Percentiles rank a stretch among this genome's conserved stretches.
Conservation (phyloP, 1,284 basidiomycete species). For the Trichosporon inkin region DNA sequence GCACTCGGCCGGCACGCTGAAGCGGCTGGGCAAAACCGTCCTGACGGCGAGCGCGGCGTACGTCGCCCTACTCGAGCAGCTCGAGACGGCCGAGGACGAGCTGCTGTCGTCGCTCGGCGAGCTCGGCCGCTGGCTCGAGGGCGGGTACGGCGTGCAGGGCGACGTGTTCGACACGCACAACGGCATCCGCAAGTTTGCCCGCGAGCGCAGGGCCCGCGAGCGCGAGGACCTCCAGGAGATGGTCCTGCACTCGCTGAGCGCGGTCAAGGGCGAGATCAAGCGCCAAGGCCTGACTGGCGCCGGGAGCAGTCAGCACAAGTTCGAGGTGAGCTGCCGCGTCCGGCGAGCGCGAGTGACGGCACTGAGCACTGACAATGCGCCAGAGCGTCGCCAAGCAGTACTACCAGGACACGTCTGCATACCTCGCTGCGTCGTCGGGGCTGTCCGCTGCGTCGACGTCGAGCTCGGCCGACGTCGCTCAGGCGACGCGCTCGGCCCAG, state of each 20-base stretch:
- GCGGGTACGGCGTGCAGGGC: slow-evolving; percentile 34
- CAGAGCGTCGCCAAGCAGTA: slow-evolving; percentile 44
- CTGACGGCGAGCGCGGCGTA: slow-evolving; percentile 32
- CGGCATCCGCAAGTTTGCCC: slow-evolving; percentile 35
- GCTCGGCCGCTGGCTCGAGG: slow-evolving; percentile 41
- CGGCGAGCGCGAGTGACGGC: not conserved
- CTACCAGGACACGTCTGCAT: slow-evolving; percentile 42
- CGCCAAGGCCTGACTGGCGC: slow-evolving; percentile 40
- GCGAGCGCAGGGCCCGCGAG: slow-evolving; percentile 34
- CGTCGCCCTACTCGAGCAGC: slow-evolving; percentile 37
- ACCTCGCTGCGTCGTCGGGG: slow-evolving; percentile 29
- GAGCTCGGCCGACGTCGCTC: slow-evolving; percentile 30
- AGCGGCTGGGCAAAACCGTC: slow-evolving; percentile 41
- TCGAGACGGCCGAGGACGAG: slow-evolving; percentile 46
- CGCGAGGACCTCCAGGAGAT: slow-evolving; percentile 39
- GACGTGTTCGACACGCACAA: slow-evolving; percentile 30
- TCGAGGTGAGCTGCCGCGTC: slow-evolving; percentile 37
- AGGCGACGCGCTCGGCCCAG: slow-evolving; percentile 40
- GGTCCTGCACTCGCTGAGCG: slow-evolving; percentile 35
- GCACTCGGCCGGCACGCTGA: slow-evolving; percentile 39
- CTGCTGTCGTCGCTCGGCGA: slow-evolving; percentile 38
- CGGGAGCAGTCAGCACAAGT: slow-evolving; percentile 35
- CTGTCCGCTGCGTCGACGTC: slow-evolving; percentile 8
- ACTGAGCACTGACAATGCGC: no score
- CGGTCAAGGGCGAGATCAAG: slow-evolving; percentile 45